Evolutionary conservation across 2,329 filamentous ascomycete genomes (phyloP).

Genomic region (Neofusicoccum ribis): DNA sequence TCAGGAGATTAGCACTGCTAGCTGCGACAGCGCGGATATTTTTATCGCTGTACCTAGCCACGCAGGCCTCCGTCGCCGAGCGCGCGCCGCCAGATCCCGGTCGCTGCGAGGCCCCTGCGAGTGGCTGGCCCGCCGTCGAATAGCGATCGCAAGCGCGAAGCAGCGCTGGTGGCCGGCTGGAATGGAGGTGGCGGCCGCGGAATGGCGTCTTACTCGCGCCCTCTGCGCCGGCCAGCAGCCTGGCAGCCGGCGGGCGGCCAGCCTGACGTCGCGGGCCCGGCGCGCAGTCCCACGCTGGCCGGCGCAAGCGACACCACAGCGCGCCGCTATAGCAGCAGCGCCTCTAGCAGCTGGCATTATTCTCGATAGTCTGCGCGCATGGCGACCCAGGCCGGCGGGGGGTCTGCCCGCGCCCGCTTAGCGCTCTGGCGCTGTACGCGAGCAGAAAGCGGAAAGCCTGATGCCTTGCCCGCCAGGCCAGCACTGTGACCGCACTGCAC

Average conservation of each 20-base stretch:
- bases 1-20: slow-evolving; percentile 21
- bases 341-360: not conserved
- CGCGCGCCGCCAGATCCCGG: slow-evolving; percentile 16
- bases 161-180: not conserved
- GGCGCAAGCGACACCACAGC: not conserved
- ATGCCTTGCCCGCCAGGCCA: slow-evolving; percentile 5
- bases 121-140: slow-evolving; percentile 18
- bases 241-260: no score
- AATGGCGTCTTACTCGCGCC: slow-evolving; percentile 18
- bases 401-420: not conserved
- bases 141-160: slow-evolving; percentile 12
- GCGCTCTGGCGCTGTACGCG: slow-evolving; percentile 14
- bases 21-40: slow-evolving; percentile 16
- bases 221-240: no score
- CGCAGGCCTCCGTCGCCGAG: slow-evolving; percentile 17
- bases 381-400: not conserved
- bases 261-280: no score
- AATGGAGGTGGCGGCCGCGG: slow-evolving; percentile 18
- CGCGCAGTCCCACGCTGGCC: not conserved
- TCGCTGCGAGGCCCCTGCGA: slow-evolving; percentile 15
- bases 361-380: not conserved
- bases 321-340: not conserved
- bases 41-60: slow-evolving; percentile 18
- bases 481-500: not conserved
- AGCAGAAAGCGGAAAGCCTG: slow-evolving; percentile 8